These are phyloP conservation scores for Mycena haematopus DNA, from an alignment of 768 basidiomycete species.

Conservation along the genomic window DNA sequence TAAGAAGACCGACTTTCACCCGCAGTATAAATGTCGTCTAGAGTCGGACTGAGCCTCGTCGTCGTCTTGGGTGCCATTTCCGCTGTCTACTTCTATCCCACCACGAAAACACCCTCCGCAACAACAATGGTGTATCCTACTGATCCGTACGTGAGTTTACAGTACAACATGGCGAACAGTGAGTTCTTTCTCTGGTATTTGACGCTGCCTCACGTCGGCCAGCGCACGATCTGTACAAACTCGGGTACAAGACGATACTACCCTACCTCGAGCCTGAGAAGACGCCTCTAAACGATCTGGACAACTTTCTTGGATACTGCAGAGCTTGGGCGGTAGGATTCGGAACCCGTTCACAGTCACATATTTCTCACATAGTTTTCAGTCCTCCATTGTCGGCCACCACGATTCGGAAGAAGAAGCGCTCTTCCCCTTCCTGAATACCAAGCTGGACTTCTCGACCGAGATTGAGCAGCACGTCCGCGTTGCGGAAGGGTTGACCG, in stretches of 20 bases:
- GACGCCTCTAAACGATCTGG: constrained; percentile 42
- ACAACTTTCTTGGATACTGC: constrained; percentile 49
- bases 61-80: constrained; percentile 18
- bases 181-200: not conserved
- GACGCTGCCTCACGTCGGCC: not conserved
- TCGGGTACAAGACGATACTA: constrained; percentile 44
- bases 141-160: constrained; percentile 21
- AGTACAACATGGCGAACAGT: constrained; percentile 31
- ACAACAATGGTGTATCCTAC: constrained; percentile 7
- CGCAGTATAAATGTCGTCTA: constrained; percentile 15
- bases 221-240: constrained; percentile 45
- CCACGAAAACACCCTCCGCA: not conserved
- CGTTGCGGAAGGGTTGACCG: constrained; percentile 39
- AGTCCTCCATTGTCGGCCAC: constrained; percentile 40
- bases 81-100: constrained; percentile 26
- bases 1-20: not conserved
- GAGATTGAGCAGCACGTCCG: constrained; percentile 44
- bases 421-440: constrained; percentile 44
- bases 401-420: constrained; percentile 45
- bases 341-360: not conserved
- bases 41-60: constrained; percentile 1
- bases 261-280: constrained; percentile 37
- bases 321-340: constrained; percentile 40
- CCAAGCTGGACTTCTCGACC: constrained; percentile 45
- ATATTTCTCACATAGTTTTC: not conserved